phyloP scores from a whole-genome alignment of 2,329 filamentous ascomycete species.

The Sordariomycetes sp. region DNA sequence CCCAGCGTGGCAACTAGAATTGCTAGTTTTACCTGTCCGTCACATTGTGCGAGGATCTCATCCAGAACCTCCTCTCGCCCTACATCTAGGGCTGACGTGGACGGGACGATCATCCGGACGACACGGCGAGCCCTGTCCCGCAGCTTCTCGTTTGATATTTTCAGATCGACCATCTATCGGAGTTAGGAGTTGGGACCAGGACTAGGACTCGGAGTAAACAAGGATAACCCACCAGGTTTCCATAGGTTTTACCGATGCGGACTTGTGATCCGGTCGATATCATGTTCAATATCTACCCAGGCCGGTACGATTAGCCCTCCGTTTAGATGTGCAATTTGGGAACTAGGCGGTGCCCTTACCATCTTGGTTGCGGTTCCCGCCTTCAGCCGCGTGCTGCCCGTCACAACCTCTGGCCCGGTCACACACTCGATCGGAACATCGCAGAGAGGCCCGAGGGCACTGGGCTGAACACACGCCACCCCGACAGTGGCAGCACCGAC shows the following conservation, averaged over 20 bases:
- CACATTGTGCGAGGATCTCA: constrained; percentile 2
- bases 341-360: constrained; percentile 14
- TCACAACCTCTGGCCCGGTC: constrained; percentile 29
- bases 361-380: constrained; percentile 33
- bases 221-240: constrained; percentile 7
- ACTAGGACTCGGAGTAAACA: neutral
- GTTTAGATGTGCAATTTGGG: neutral
- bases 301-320: neutral
- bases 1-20: neutral
- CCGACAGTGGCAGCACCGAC: constrained; percentile 24
- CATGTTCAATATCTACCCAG: constrained; percentile 8
- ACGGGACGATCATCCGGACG: constrained; percentile 2
- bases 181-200: neutral
- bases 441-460: constrained; percentile 12
- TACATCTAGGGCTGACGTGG: constrained; percentile 5
- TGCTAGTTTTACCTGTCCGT: constrained; percentile 4
- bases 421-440: constrained; percentile 23
- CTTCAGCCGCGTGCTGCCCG: constrained; percentile 33
- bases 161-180: constrained; percentile 4
- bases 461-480: constrained; percentile 24
- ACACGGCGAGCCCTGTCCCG: constrained; percentile 1
- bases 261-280: constrained; percentile 8
- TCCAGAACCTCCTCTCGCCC: constrained; percentile 4
- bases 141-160: constrained; percentile 5
- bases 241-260: constrained; percentile 9